These are phyloP conservation scores for Flaveria bidentis DNA, from an alignment of 129 eudicot genomes.

Conservation along the genomic window DNA sequence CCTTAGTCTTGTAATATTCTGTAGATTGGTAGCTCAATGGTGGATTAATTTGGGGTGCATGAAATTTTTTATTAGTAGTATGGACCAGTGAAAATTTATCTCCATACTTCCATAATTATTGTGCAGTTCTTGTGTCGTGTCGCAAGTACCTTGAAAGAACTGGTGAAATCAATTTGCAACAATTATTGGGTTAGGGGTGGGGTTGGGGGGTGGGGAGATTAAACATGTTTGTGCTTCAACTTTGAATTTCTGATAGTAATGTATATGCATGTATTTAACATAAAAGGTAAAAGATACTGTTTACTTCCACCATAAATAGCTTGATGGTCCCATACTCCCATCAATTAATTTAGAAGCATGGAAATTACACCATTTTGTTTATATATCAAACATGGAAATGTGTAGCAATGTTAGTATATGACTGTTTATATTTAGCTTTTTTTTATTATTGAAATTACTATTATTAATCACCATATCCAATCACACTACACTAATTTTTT, in stretches of 20 bases:
- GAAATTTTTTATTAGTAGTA: not conserved
- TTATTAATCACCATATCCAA: not conserved
- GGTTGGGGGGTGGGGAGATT: not conserved
- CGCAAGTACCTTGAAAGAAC: not conserved
- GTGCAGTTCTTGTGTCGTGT: not conserved
- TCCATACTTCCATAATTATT: not conserved
- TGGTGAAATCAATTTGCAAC: not conserved
- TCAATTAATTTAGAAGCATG: not conserved
- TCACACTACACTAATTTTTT: not conserved
- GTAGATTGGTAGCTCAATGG: not conserved
- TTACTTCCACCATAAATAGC: not conserved
- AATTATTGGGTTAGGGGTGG: not conserved
- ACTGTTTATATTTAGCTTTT: conserved; percentile 4
- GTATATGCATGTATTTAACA: not conserved
- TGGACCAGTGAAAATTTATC: not conserved
- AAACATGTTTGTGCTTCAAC: not conserved
- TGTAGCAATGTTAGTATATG: not conserved
- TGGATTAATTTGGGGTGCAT: not conserved
- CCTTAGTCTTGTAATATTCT: not conserved
- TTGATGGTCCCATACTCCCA: not conserved
- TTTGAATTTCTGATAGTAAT: not conserved
- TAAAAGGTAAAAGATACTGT: not conserved
- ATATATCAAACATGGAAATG: not conserved
- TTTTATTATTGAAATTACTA: not conserved
- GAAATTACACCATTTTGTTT: not conserved